Conservation (phyloP, 2,329 filamentous ascomycete species). For the Thielaviopsis euricoi region DNA sequence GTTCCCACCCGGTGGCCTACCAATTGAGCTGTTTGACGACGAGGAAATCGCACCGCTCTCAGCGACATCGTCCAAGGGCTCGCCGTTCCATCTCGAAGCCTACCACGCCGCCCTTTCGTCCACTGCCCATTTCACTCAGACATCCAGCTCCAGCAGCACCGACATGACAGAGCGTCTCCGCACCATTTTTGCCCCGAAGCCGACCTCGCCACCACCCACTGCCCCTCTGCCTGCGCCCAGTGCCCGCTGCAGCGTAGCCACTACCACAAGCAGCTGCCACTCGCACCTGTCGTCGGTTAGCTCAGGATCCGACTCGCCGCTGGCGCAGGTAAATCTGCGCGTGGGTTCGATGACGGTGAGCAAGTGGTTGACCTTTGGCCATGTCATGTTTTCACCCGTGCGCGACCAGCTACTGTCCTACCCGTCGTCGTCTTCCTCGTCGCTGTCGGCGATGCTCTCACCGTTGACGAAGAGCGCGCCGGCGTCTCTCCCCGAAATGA, state of each 20-base stretch:
- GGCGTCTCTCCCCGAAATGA: not conserved
- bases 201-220: not conserved
- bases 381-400: slow-evolving; percentile 67
- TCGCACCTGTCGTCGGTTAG: slow-evolving; percentile 21
- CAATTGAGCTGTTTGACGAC: slow-evolving; percentile 65
- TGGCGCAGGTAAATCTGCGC: slow-evolving; percentile 58
- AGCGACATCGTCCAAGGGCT: slow-evolving; percentile 37
- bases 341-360: slow-evolving; percentile 71
- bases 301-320: slow-evolving; percentile 42
- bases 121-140: slow-evolving; percentile 32
- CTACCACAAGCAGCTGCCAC: not conserved
- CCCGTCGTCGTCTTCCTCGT: slow-evolving; percentile 10
- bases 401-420: slow-evolving; percentile 46
- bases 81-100: slow-evolving; percentile 38
- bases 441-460: slow-evolving; percentile 18
- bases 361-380: slow-evolving; percentile 75
- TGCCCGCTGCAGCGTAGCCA: not conserved
- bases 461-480: not conserved
- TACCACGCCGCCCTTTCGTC: slow-evolving; percentile 25
- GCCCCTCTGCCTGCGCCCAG: not conserved
- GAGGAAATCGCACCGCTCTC: slow-evolving; percentile 29
- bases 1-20: slow-evolving; percentile 85
- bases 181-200: slow-evolving; percentile 25
- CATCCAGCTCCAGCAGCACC: slow-evolving; percentile 36
- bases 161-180: slow-evolving; percentile 38